Percentiles rank a stretch among this genome's conserved stretches.
These are phyloP conservation scores for Exophiala viscosa DNA, from an alignment of 2,329 filamentous ascomycete species.

Conservation along the genomic window DNA sequence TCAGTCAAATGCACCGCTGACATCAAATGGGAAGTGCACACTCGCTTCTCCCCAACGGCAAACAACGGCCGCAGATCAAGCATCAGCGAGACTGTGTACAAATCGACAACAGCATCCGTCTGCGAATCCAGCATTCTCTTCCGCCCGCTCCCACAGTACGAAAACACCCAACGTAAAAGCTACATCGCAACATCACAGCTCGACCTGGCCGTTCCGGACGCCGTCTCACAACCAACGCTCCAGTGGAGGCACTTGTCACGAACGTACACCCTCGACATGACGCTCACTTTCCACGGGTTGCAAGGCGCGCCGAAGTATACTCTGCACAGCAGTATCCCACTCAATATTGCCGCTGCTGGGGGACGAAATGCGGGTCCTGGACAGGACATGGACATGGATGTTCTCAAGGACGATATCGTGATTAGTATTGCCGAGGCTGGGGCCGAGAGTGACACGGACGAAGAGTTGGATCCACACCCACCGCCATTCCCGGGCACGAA, in stretches of 20 bases:
- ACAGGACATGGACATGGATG: slow-evolving; percentile 1
- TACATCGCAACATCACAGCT: slow-evolving; percentile 18
- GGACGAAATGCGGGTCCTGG: background rate
- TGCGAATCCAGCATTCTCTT: slow-evolving; percentile 19
- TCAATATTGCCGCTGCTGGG: slow-evolving; percentile 5
- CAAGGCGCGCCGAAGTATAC: slow-evolving; percentile 20
- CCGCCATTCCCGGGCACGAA: background rate
- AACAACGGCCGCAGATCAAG: background rate
- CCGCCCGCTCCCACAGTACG: slow-evolving; percentile 18
- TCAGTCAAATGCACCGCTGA: slow-evolving; percentile 20
- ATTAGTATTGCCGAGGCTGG: slow-evolving; percentile 7
- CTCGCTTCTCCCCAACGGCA: slow-evolving; percentile 10
- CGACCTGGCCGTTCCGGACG: slow-evolving; percentile 18
- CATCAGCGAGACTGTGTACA: slow-evolving; percentile 9
- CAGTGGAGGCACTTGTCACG: slow-evolving; percentile 13
- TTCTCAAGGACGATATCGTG: slow-evolving; percentile 3
- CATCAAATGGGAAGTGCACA: slow-evolving; percentile 16
- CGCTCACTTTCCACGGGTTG: slow-evolving; percentile 15
- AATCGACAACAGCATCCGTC: slow-evolving; percentile 11
- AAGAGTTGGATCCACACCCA: background rate
- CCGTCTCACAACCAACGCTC: slow-evolving; percentile 18
- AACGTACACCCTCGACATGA: slow-evolving; percentile 17
- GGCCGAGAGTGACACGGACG: slow-evolving; percentile 1
- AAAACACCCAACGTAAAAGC: background rate
- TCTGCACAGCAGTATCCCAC: slow-evolving; percentile 7